Base-by-base conservation (phyloP, 495 filamentous ascomycete species). In the Xylaria cubensis region DNA sequence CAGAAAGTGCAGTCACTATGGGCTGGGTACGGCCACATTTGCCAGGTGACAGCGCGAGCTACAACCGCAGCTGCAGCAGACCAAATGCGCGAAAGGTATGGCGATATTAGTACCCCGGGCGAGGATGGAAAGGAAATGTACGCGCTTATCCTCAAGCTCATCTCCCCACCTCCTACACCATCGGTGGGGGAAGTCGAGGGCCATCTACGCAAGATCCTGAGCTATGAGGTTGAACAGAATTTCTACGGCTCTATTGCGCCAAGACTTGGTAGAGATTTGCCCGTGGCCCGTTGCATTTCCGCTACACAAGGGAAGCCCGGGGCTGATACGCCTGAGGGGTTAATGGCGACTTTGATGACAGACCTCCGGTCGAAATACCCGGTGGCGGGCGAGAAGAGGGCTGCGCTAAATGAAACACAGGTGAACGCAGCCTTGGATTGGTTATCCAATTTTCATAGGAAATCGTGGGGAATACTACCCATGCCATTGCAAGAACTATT, bases 21-120 rank as follows among this genome's bases (percentile, higher is more conserved):
- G 84, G 82, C 81, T 1, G 80, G 81, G 17, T 86, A 86, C 58
- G 84, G 84, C 12, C 75, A 81, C 58, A 84, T 85, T 69, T 81
- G 79, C 72, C 76, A 80, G 39, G 36, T 85, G 29, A 80, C 74
- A 5, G 79, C 84, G 32, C 69, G 74, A 2, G 69, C 77, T 6
- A 71, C 41, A 17, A 59, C 42, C 12, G 62, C 69, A 17, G 63
- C 72, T 21, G 71, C 72, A 0, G 72, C 76, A 3, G 59, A 13
- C 21, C 65, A 61, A 9, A 82, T 69, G 64, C 72, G 68, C 29
- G 50, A 58, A 9, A 62, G 21, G 29, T 65, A 55, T 50, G 66
- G 67, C 17, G 51, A 73, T 46, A 67, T 71, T 44, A 55, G 44
- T 36, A 15, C 17, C 24, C 26, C 19, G 13, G 34, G 41, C 15